A percentile compares a stretch with the other conserved stretches of the same genome.
Conservation (phyloP, 164 flowering plant species). For the Stephania cephalantha region DNA sequence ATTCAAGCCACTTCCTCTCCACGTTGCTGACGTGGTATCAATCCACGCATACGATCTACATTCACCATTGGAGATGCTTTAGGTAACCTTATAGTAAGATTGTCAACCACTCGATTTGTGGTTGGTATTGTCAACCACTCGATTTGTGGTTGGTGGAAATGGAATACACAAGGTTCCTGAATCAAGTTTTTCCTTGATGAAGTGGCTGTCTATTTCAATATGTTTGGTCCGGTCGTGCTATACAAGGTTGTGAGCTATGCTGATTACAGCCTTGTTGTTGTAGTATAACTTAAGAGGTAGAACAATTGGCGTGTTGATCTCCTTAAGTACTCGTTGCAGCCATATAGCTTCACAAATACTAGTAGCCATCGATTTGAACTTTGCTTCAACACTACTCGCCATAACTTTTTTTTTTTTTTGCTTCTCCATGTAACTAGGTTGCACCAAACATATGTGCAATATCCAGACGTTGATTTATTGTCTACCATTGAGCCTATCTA, state of each 20-base stretch:
- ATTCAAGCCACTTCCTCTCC: too few species aligned
- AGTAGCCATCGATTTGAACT: not conserved
- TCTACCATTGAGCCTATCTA: not conserved
- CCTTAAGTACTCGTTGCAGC: not conserved
- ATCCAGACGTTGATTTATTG: not conserved
- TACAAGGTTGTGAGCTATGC: not conserved
- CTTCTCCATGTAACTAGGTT: too few species aligned
- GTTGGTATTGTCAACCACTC: not conserved
- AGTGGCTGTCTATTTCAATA: not conserved
- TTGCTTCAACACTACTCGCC: not conserved
- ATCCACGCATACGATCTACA: too few species aligned
- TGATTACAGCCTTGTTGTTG: not conserved
- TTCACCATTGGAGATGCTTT: too few species aligned
- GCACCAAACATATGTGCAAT: too few species aligned
- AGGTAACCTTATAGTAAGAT: not conserved
- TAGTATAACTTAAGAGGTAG: not conserved
- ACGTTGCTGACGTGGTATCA: too few species aligned
- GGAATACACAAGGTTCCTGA: not conserved
- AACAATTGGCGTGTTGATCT: not conserved
- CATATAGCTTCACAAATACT: not conserved
- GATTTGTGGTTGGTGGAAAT: not conserved
- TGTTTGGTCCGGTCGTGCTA: not conserved
- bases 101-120: not conserved
- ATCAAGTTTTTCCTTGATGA: not conserved
- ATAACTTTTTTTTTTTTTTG: too few species aligned